These are phyloP conservation scores for Parietichytrium sp. DNA, from an alignment of 108 stramenopile genomes.

Conservation along the genomic window DNA sequence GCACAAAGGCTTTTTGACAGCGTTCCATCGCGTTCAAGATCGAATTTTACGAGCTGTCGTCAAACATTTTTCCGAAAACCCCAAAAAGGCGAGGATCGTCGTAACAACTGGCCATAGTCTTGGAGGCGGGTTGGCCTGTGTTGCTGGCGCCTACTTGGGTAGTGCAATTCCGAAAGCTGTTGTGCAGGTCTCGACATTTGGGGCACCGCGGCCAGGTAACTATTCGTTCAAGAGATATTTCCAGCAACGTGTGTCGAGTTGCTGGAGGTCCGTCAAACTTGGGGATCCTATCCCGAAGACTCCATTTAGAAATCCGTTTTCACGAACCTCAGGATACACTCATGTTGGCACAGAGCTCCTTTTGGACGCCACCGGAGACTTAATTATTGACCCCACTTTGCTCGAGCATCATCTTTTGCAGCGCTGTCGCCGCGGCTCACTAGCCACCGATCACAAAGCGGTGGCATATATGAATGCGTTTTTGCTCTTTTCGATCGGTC, in stretches of 20 bases:
- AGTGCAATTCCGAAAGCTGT: background rate
- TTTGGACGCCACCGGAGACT: background rate
- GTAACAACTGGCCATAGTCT: background rate
- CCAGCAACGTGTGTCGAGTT: background rate
- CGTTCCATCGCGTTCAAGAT: background rate
- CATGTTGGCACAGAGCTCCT: slow-evolving; percentile 3
- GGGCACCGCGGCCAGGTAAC: slow-evolving; percentile 2
- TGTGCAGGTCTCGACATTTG: slow-evolving; percentile 22
- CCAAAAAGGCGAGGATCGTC: background rate
- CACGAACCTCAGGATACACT: background rate
- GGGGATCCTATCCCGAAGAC: slow-evolving; percentile 13
- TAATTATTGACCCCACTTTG: background rate
- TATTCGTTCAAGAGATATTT: background rate
- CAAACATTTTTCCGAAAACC: background rate
- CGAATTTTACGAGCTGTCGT: background rate
- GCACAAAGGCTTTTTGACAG: background rate
- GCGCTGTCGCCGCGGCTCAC: background rate
- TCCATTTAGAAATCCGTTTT: background rate
- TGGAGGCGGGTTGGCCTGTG: background rate
- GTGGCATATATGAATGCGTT: background rate
- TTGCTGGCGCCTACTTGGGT: background rate
- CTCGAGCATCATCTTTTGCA: background rate
- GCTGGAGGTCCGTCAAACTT: slow-evolving; percentile 10
- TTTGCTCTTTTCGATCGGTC: no score
- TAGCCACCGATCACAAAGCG: slow-evolving; percentile 27